These are phyloP conservation scores for Hypseocharis bilobata DNA, from an alignment of 441 rosid species.

Conservation along the genomic window DNA sequence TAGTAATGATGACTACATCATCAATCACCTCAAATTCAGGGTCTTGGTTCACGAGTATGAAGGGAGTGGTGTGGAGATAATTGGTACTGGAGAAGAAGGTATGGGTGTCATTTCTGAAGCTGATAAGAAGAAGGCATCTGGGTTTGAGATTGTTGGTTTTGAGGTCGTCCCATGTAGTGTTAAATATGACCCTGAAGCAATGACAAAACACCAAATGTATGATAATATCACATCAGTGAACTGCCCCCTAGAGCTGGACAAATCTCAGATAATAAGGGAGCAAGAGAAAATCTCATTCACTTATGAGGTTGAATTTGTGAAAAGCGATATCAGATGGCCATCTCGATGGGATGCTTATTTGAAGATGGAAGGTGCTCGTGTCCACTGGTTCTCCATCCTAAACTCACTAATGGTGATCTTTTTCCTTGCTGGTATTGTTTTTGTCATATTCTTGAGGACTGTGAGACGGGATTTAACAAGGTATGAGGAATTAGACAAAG, in stretches of 20 bases:
- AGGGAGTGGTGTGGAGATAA: slow-evolving; percentile 72
- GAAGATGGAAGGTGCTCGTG: slow-evolving; percentile 91
- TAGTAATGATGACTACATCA: slow-evolving; percentile 67
- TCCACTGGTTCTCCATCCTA: slow-evolving; percentile 86
- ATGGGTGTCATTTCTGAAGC: slow-evolving; percentile 73
- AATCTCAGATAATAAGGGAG: slow-evolving; percentile 74
- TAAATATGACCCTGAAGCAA: slow-evolving; percentile 41
- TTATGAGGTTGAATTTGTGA: slow-evolving; percentile 76
- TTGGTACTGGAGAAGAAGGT: slow-evolving; percentile 92
- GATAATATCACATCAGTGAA: slow-evolving; percentile 43
- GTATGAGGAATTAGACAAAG: slow-evolving; percentile 90
- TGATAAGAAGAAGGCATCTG: slow-evolving; percentile 61
- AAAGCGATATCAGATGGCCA: slow-evolving; percentile 76
- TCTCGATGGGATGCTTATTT: slow-evolving; percentile 93
- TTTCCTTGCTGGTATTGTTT: slow-evolving; percentile 85
- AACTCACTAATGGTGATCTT: slow-evolving; percentile 87
- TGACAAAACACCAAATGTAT: slow-evolving; percentile 57
- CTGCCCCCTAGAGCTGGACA: slow-evolving; percentile 65
- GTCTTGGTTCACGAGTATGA: slow-evolving; percentile 81
- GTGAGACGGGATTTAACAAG: slow-evolving; percentile 86
- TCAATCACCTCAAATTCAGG: slow-evolving; percentile 79
- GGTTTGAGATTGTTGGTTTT: slow-evolving; percentile 81
- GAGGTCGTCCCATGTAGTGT: slow-evolving; percentile 86
- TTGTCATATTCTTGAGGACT: slow-evolving; percentile 82
- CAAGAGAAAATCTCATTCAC: slow-evolving; percentile 70